A percentile compares a stretch with the other conserved stretches of the same genome.
Evolutionary conservation across 2,329 filamentous ascomycete genomes (phyloP).

Genomic region (Penicillium frequentans): DNA sequence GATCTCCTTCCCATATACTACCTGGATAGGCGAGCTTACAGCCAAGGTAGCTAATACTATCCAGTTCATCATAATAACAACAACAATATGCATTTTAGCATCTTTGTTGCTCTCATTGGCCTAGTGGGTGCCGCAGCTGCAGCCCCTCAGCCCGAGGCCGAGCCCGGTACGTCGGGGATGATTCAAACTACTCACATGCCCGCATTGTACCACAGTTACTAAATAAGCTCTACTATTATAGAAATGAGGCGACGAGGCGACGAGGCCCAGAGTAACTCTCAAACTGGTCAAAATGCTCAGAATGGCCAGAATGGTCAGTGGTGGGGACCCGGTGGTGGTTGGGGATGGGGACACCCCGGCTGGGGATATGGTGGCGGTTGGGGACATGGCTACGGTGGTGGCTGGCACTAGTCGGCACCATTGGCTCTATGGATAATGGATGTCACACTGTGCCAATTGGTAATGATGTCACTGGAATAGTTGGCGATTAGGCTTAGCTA

Average conservation of each 20-base stretch:
- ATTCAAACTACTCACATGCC: not conserved
- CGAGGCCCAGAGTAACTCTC: not conserved
- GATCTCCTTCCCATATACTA: not conserved
- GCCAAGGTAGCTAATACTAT: not conserved
- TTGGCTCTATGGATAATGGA: not conserved
- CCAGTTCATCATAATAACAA: not conserved
- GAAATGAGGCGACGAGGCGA: not conserved
- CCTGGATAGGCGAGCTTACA: not conserved
- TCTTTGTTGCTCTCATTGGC: not conserved
- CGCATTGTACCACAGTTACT: not conserved
- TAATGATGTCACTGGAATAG: not conserved
- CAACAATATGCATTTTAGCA: not conserved
- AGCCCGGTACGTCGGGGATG: not conserved
- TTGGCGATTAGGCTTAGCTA: not conserved
- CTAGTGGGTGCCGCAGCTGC: not conserved
- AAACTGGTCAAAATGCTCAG: not conserved
- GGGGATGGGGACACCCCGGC: not conserved
- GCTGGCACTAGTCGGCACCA: not conserved
- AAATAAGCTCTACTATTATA: not conserved
- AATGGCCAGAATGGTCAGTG: not conserved
- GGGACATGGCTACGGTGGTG: not conserved
- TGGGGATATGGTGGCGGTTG: not conserved
- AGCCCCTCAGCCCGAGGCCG: not conserved
- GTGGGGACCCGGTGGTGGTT: not conserved
- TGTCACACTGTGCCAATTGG: not conserved